Conservation (phyloP, 352 stramenopile species). For the Peronosclerospora sorghi region DNA sequence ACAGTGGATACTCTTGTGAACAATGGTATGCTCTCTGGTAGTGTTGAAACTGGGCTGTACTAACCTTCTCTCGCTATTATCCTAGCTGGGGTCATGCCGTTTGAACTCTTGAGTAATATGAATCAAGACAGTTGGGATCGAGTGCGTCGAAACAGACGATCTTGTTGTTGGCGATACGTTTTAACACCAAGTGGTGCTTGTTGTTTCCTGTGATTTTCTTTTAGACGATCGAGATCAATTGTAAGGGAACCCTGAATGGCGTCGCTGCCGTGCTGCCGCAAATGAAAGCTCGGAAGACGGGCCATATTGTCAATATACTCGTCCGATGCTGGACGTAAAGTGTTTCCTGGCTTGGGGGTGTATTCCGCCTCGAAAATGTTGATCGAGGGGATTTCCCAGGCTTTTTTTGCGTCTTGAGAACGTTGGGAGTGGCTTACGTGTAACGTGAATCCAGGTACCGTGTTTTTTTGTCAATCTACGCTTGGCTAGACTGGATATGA, state of each 20-base stretch:
- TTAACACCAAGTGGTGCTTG: background rate
- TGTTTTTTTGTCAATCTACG: constrained; percentile 57
- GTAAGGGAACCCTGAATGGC: constrained; percentile 86
- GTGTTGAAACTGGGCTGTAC: no score
- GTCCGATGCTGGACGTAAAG: constrained; percentile 71
- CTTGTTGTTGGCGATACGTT: background rate
- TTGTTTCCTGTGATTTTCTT: background rate
- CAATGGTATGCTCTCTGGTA: no score
- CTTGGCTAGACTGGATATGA: constrained; percentile 9
- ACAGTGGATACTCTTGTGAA: constrained; percentile 86
- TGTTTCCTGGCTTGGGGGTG: constrained; percentile 76
- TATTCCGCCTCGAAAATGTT: constrained; percentile 90
- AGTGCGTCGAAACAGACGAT: constrained; percentile 2
- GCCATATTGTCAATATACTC: constrained; percentile 84
- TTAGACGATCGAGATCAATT: constrained; percentile 88
- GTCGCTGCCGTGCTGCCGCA: constrained; percentile 62
- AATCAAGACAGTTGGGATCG: constrained; percentile 88
- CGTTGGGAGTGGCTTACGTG: constrained; percentile 69
- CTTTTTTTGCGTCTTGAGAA: constrained; percentile 71
- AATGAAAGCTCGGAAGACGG: constrained; percentile 61
- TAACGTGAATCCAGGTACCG: constrained; percentile 75
- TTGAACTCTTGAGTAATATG: constrained; percentile 84
- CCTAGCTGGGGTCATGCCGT: constrained; percentile 87
- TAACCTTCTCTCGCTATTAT: no score
- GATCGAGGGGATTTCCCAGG: constrained; percentile 83